Percentiles rank a stretch among this genome's conserved stretches.
Conservation (phyloP, 108 stramenopile genomes). For the Discostella stelligeroides region DNA sequence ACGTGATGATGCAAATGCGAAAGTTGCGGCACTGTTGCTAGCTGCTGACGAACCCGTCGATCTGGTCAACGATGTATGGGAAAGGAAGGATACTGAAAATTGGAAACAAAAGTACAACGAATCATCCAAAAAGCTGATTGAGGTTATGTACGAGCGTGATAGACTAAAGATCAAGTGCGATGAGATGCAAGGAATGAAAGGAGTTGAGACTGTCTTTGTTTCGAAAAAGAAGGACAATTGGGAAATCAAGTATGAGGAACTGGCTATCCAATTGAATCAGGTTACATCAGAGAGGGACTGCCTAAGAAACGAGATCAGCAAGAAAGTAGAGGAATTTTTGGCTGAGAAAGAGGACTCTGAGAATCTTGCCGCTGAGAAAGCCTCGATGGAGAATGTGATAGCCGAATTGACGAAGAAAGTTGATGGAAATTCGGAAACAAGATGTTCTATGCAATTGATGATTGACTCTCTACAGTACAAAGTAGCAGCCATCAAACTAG, state of each 20-base stretch:
- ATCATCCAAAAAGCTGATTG: neutral
- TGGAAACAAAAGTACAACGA: neutral
- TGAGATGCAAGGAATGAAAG: neutral
- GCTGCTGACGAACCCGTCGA: neutral
- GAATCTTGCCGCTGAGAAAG: too few relatives aligned
- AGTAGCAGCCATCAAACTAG: neutral
- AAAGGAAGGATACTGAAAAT: neutral
- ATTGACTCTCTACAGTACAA: conserved; percentile 3
- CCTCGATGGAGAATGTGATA: too few relatives aligned
- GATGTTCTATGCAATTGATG: neutral
- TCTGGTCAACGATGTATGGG: neutral
- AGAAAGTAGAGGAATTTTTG: too few relatives aligned
- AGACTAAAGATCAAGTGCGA: neutral
- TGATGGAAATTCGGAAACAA: neutral
- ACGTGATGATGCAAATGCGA: neutral
- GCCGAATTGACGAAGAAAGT: too few relatives aligned
- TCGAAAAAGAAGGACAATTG: neutral
- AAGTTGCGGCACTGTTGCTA: neutral
- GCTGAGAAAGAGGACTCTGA: too few relatives aligned
- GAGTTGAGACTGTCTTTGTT: neutral
- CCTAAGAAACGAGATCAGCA: neutral
- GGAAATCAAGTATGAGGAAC: neutral
- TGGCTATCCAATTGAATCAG: neutral
- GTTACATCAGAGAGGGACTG: neutral
- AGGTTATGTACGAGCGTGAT: neutral